Evolutionary conservation across 257 asterid species (phyloP).

Genomic region (Solanum bukasovii): DNA sequence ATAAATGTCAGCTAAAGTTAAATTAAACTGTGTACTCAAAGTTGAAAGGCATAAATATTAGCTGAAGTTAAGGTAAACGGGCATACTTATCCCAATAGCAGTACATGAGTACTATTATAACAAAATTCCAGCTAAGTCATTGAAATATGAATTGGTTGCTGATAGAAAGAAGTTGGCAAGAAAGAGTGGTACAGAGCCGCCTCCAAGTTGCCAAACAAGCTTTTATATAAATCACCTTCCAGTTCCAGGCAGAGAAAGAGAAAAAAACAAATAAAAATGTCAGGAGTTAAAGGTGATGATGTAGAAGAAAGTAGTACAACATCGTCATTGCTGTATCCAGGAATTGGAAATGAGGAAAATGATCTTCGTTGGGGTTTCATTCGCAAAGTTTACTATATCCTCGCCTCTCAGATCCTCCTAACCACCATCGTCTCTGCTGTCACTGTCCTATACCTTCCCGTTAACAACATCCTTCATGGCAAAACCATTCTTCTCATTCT

Average conservation of each 20-base stretch:
- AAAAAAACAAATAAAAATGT: background rate
- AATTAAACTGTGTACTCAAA: too few species aligned
- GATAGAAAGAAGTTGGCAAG: background rate
- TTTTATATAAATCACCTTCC: background rate
- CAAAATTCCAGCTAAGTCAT: background rate
- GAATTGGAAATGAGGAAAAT: conserved; percentile 80
- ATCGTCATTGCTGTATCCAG: conserved; percentile 46
- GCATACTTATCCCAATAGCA: background rate
- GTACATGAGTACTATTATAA: background rate
- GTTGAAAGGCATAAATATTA: too few species aligned
- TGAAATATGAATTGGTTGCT: background rate
- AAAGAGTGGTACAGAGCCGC: background rate
- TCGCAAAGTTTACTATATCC: conserved; percentile 80
- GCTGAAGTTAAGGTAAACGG: too few species aligned
- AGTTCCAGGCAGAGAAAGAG: background rate
- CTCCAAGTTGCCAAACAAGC: background rate
- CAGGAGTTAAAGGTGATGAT: conserved; percentile 6
- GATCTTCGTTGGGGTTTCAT: conserved; percentile 94
- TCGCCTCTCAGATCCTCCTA: conserved; percentile 73
- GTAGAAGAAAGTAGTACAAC: conserved; percentile 24
- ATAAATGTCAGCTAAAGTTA: too few species aligned
- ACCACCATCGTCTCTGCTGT: conserved; percentile 54
- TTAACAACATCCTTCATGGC: conserved; percentile 64
- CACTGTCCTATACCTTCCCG: conserved; percentile 59
- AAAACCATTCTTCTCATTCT: conserved; percentile 55